Base-by-base conservation (phyloP, 331 rosid species). In the Pyrus hybrid region DNA sequence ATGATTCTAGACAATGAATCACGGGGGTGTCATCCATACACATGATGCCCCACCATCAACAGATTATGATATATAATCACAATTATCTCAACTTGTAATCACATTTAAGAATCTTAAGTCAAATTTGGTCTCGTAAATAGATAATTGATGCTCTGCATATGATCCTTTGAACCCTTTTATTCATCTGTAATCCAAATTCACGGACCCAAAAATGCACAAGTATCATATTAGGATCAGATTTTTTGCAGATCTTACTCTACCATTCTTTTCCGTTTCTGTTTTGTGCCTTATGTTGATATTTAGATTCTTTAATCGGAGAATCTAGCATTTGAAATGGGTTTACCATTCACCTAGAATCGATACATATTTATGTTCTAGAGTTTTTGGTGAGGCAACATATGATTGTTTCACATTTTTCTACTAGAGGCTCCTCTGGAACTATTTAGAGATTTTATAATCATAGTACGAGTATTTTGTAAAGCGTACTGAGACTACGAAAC, bases 151-250 rank as follows among this genome's bases (percentile, higher is more conserved):
- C 57, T 9, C 41, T 35, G 68, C 20, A 61, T 73, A 25, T 25
- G 68, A 73, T 54, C 49, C 58, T 26, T 71, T 54, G 32, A 37
- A 21, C 57, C 17, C 68, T 45, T 53, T 45, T 29, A 63, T 61
- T 26, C n/a, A 28, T 70, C 73, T 62, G 63, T 63, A 20, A 62
- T 49, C 72, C 77, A 43, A 45, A 26, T 69, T 70, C 76, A 80
- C 70, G 68, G 76, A 73, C 17, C 74, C 47, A 14, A 66, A 23
- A 33, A 3, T 60, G 32, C 66, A 68, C 70, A 63, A n/a, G 73
- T 74, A 29, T 26, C 77, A 61, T 35, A 45, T 23, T 32, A 68
- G 61, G 69, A 75, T 69, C 41, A 74, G 83, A 80, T 80, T 74
- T 62, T 68, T 37, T 37, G 67, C 47, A 25, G 49, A 67, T 77